phyloP scores from a whole-genome alignment of 179 eudicot genomes.

The Amaranthus tricolor region DNA sequence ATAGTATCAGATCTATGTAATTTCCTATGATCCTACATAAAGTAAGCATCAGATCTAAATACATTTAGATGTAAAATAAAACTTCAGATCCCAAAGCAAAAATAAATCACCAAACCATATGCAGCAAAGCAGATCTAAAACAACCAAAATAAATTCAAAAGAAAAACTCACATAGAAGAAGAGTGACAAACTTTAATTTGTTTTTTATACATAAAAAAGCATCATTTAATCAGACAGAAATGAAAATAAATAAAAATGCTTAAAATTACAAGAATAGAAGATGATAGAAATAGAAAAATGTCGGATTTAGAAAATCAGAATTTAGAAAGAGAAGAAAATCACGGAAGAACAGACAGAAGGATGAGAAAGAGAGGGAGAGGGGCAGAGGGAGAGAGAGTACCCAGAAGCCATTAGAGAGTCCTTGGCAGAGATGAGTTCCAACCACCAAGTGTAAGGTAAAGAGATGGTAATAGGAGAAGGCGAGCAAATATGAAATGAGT shows the following conservation, averaged over 20 bases:
- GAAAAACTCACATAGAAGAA: not conserved
- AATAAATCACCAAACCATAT: not conserved
- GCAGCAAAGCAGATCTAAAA: slow-evolving; percentile 5
- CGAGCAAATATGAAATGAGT: slow-evolving; percentile 14
- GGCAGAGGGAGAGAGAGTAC: not conserved
- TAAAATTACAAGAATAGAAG: not conserved
- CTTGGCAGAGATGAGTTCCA: not conserved
- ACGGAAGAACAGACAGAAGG: not conserved
- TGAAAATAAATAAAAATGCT: not conserved
- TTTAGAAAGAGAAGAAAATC: not conserved
- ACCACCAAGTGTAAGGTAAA: not conserved
- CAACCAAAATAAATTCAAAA: not conserved
- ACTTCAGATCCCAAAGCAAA: slow-evolving; percentile 14
- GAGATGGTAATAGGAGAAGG: slow-evolving; percentile 1
- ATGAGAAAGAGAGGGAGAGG: not conserved
- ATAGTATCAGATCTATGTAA: not conserved
- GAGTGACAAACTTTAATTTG: not conserved
- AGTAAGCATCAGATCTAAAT: slow-evolving; percentile 6
- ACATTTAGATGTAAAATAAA: not conserved
- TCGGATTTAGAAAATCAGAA: not conserved
- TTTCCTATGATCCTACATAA: not conserved
- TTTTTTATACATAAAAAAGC: not conserved
- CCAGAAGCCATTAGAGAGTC: slow-evolving; percentile 3
- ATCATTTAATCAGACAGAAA: not conserved
- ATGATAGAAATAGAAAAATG: not conserved